phyloP scores from a whole-genome alignment of 176 grass and related monocot genomes.

The Avena sativa region DNA sequence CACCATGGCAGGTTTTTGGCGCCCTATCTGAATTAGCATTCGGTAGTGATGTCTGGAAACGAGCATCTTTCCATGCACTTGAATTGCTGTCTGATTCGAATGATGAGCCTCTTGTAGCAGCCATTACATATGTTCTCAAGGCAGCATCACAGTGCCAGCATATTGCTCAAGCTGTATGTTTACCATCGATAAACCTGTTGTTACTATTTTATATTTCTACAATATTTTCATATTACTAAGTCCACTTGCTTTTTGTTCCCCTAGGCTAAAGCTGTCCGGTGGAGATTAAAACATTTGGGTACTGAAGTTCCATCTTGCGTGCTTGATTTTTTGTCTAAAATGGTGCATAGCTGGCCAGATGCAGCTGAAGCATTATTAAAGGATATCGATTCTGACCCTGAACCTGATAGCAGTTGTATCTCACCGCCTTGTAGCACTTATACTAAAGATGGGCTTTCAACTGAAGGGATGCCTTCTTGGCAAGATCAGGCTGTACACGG shows the following conservation, averaged over 20 bases:
- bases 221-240: constrained; percentile 33
- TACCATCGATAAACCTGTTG: constrained; percentile 32
- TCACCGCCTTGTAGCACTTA: constrained; percentile 50
- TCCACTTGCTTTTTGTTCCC: constrained; percentile 13
- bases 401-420: constrained; percentile 57
- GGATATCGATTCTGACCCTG: constrained; percentile 77
- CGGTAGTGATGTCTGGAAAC: constrained; percentile 67
- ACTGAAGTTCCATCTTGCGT: constrained; percentile 78
- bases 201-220: constrained; percentile 34
- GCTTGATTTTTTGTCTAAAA: constrained; percentile 81
- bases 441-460: constrained; percentile 55
- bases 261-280: constrained; percentile 72
- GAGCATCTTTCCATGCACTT: constrained; percentile 62
- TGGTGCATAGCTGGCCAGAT: constrained; percentile 71
- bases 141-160: constrained; percentile 76
- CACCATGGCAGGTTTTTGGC: constrained; percentile 67
- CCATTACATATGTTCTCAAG: constrained; percentile 79
- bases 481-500: constrained; percentile 70
- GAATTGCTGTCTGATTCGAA: constrained; percentile 76
- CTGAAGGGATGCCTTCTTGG: constrained; percentile 73
- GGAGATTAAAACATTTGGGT: constrained; percentile 74
- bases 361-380: constrained; percentile 83
- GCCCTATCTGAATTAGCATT: constrained; percentile 78
- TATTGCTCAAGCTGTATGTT: constrained; percentile 81
- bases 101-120: constrained; percentile 67